phyloP scores from a whole-genome alignment of 2,329 filamentous ascomycete genomes.

The Phaeomoniella chlamydospora region DNA sequence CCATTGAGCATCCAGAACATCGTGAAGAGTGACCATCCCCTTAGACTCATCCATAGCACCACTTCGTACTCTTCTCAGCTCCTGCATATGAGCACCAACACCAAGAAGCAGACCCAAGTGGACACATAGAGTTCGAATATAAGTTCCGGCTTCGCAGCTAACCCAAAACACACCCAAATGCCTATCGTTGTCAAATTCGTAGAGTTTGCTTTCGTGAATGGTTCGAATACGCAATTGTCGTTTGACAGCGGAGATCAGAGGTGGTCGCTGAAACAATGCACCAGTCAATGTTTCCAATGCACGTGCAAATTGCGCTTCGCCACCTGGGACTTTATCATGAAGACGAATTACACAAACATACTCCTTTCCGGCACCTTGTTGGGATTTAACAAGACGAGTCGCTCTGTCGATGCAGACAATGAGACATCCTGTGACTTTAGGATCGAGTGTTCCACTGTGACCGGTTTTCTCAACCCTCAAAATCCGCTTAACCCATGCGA shows the following conservation, averaged over 20 bases:
- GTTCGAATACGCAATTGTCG: slow-evolving; percentile 95
- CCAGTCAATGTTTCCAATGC: slow-evolving; percentile 93
- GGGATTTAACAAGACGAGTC: slow-evolving; percentile 93
- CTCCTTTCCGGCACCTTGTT: slow-evolving; percentile 98
- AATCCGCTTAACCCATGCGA: slow-evolving; percentile 98
- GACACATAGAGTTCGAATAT: slow-evolving; percentile 95
- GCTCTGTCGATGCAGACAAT: slow-evolving; percentile 95
- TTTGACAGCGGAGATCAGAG: slow-evolving; percentile 97
- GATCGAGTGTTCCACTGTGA: slow-evolving; percentile 94
- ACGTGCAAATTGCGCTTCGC: slow-evolving; percentile 81
- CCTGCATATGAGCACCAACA: slow-evolving; percentile 96
- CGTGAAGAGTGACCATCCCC: slow-evolving; percentile 83
- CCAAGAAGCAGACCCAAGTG: slow-evolving; percentile 67
- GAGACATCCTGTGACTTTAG: slow-evolving; percentile 91
- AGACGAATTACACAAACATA: slow-evolving; percentile 92
- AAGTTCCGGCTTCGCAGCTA: slow-evolving; percentile 95
- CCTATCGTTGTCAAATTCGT: slow-evolving; percentile 96
- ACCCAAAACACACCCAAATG: slow-evolving; percentile 99
- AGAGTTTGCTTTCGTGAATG: slow-evolving; percentile 90
- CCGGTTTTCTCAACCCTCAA: slow-evolving; percentile 91
- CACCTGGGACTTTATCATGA: slow-evolving; percentile 88
- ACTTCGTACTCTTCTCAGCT: slow-evolving; percentile 82
- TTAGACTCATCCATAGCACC: slow-evolving; percentile 90
- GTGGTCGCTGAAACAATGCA: slow-evolving; percentile 91
- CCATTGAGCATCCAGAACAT: slow-evolving; percentile 93